A percentile compares a stretch with the other conserved stretches of the same genome.
phyloP scores from a whole-genome alignment of 2,329 filamentous ascomycete species.

The Talaromyces sp. region DNA sequence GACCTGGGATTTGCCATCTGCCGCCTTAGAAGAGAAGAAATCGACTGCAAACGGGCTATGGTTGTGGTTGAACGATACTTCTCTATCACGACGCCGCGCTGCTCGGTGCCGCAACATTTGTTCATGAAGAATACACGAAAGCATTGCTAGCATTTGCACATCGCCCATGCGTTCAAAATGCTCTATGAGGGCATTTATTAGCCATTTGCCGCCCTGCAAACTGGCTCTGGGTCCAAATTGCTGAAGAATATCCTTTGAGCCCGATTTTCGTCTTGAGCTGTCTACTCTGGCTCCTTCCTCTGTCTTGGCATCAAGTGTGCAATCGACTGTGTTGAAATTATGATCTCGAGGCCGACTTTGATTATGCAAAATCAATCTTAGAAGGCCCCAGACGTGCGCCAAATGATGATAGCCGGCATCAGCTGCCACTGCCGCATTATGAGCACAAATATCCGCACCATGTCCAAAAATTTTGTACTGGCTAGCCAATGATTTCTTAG shows the following conservation, averaged over 20 bases:
- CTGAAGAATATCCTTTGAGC: slow-evolving; percentile 23
- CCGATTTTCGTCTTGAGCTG: slow-evolving; percentile 30
- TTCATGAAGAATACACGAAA: slow-evolving; percentile 55
- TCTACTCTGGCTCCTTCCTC: slow-evolving; percentile 29
- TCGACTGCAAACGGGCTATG: slow-evolving; percentile 43
- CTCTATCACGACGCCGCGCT: slow-evolving; percentile 9
- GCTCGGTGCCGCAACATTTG: slow-evolving; percentile 36
- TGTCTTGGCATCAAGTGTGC: slow-evolving; percentile 36
- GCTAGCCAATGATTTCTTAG: slow-evolving; percentile 68
- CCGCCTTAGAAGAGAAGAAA: slow-evolving; percentile 39
- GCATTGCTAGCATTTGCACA: slow-evolving; percentile 61
- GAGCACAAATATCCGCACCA: slow-evolving; percentile 71
- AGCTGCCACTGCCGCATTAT: slow-evolving; percentile 75
- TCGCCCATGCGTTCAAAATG: slow-evolving; percentile 58
- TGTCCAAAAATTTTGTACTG: slow-evolving; percentile 82
- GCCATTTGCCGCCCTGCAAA: slow-evolving; percentile 50
- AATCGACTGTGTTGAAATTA: slow-evolving; percentile 59
- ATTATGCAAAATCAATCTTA: slow-evolving; percentile 70
- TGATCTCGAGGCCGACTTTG: slow-evolving; percentile 66
- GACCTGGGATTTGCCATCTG: slow-evolving; percentile 37
- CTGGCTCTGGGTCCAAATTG: slow-evolving; percentile 49
- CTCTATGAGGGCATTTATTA: slow-evolving; percentile 53
- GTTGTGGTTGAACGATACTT: slow-evolving; percentile 30
- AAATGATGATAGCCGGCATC: slow-evolving; percentile 66
- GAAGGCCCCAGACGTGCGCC: slow-evolving; percentile 76